phyloP scores from a whole-genome alignment of 257 asterid genomes.

The Nemophila menziesii region DNA sequence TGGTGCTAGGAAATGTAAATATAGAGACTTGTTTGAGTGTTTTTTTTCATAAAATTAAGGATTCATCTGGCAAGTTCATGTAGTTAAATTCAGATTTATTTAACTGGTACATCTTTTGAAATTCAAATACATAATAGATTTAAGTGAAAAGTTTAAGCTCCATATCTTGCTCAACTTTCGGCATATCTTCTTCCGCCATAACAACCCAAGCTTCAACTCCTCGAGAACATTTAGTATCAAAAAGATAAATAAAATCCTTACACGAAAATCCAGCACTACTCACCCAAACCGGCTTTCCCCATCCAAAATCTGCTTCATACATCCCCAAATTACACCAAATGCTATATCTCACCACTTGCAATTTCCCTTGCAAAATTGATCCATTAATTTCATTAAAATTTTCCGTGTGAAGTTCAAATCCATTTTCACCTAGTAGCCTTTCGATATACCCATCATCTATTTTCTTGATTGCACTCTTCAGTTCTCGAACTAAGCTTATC shows the following conservation, averaged over 20 bases:
- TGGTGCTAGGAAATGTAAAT: not conserved
- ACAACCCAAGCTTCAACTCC: conserved; percentile 26
- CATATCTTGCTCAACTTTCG: conserved; percentile 11
- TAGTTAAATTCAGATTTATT: too few species aligned
- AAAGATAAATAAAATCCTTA: conserved; percentile 9
- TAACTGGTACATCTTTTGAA: too few species aligned
- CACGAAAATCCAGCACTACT: conserved; percentile 13
- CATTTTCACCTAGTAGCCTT: conserved; percentile 25
- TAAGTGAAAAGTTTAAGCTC: conserved; percentile 6
- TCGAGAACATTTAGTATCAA: conserved; percentile 18
- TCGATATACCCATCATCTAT: conserved; percentile 15
- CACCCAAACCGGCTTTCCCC: conserved; percentile 51
- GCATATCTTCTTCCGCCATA: conserved; percentile 17
- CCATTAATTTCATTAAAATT: conserved; percentile 24
- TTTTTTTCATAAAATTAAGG: too few species aligned
- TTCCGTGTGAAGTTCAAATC: conserved; percentile 23
- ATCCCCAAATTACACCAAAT: conserved; percentile 38
- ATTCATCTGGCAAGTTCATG: too few species aligned
- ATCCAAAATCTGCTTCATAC: conserved; percentile 38
- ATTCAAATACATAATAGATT: too few species aligned
- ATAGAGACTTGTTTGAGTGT: too few species aligned
- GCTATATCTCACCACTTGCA: conserved; percentile 23
- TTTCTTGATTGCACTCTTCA: conserved; percentile 26
- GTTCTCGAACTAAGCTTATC: conserved; percentile 25
- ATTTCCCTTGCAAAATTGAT: conserved; percentile 6